Percentiles rank a stretch among this genome's conserved stretches.
Evolutionary conservation across 805 yeast species (phyloP).

Genomic region (Candida railenensis): DNA sequence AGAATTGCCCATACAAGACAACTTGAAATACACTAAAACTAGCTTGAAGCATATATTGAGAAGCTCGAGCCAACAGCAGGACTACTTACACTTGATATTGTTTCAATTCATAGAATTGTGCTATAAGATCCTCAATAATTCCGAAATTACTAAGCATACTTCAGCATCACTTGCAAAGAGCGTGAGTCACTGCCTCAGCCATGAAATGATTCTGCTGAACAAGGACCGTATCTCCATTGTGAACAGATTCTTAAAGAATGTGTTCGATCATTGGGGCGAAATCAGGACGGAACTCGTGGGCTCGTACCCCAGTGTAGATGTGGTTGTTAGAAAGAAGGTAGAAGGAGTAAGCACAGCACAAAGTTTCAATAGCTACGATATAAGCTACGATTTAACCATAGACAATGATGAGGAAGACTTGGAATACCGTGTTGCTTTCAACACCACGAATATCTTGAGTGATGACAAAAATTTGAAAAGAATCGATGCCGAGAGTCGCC

Average conservation of each 20-base stretch:
- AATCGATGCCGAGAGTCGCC: constrained; percentile 5
- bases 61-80: background rate
- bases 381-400: constrained; percentile 30
- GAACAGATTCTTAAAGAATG: constrained; percentile 50
- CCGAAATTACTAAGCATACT: constrained; percentile 43
- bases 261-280: constrained; percentile 50
- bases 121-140: constrained; percentile 33
- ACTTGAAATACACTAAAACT: constrained; percentile 38
- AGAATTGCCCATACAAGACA: constrained; percentile 53
- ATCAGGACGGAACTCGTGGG: constrained; percentile 15
- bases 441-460: constrained; percentile 14
- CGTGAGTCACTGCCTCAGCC: constrained; percentile 56
- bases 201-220: constrained; percentile 41
- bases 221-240: constrained; percentile 52
- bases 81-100: constrained; percentile 25
- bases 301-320: constrained; percentile 11
- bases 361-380: constrained; percentile 22
- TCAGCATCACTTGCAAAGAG: constrained; percentile 42
- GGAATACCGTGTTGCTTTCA: constrained; percentile 12
- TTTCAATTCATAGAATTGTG: constrained; percentile 45
- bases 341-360: constrained; percentile 14
- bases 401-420: constrained; percentile 22
- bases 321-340: constrained; percentile 13
- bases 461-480: constrained; percentile 8
- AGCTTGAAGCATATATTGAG: constrained; percentile 35